Base-by-base conservation (phyloP, 2,329 filamentous ascomycete genomes). In the Davidsoniella neocaledoniae region DNA sequence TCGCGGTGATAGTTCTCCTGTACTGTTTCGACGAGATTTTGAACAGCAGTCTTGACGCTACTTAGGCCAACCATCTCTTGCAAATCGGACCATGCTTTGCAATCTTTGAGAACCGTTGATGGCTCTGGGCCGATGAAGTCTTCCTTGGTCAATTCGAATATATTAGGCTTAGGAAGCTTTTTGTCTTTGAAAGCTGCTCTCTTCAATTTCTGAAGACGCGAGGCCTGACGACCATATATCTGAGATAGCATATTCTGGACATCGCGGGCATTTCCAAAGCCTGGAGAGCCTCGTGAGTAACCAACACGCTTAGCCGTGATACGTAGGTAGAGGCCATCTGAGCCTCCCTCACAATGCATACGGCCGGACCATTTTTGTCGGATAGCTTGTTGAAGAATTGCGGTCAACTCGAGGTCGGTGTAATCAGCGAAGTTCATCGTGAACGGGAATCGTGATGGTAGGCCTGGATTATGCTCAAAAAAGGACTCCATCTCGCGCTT, bases 81-180 rank as follows among this genome's bases (percentile, higher is more conserved):
- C 1, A 87, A 63, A 41, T 74, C 66, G 1, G 58, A 56, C 75
- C 79, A 86, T 0, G 79, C 72, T 0, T 62, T 55, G 43, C 71
- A 79, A 4, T 64, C 64, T 0, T 62, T 51, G 1, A 85, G 62
- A 0, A 70, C 74, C 1, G 64, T 56, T 0, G 68, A 68, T 0
- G 80, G 82, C 49, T 84, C 74, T 0, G 79, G 81, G 0, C 84
- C 83, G 6, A 88, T 78, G 0, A 88, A 59, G 54, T 90, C 84
- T 57, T 82, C 75, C 54, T 76, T 77, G 0, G 69, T 77, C 5
- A 50, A 16, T 16, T 14, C 5, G 52, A 62, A 58, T 0, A 74
- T 54, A 50, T 85, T 70, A 0, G 76, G 66, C 0, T 56, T 57
- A 0, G 0, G 66, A 64, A 0, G 55, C 56, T 9, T 53, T 54